These are phyloP conservation scores for Globisporangium echinulatum DNA, from an alignment of 352 stramenopile species.

Conservation along the genomic window DNA sequence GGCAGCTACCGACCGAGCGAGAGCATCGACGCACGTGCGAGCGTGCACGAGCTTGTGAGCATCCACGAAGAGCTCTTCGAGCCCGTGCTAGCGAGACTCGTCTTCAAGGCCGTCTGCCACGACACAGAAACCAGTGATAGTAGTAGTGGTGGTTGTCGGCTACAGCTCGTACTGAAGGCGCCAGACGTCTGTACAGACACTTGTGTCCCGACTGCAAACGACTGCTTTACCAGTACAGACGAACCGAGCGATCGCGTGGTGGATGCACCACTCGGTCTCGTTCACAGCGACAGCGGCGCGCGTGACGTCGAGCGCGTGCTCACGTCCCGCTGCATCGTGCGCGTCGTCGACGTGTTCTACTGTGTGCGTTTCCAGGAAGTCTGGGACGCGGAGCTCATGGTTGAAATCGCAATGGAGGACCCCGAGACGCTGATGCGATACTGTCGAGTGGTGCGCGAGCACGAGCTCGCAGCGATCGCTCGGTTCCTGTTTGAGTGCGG, in stretches of 20 bases:
- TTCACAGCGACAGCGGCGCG: too few relatives aligned
- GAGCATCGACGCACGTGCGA: slow-evolving; percentile 14
- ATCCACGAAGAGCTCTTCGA: slow-evolving; percentile 52
- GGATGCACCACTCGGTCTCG: too few relatives aligned
- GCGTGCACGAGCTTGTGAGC: slow-evolving; percentile 22
- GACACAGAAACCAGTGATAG: not conserved
- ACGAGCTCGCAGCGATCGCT: slow-evolving; percentile 26
- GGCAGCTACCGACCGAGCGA: slow-evolving; percentile 49
- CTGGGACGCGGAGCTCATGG: slow-evolving; percentile 53
- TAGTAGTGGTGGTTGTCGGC: not conserved
- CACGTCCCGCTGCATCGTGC: not conserved
- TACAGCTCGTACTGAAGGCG: slow-evolving; percentile 37
- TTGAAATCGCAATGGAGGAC: slow-evolving; percentile 51
- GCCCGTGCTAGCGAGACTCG: slow-evolving; percentile 29
- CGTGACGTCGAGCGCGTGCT: too few relatives aligned
- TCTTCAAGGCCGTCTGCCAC: slow-evolving; percentile 7
- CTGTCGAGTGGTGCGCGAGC: slow-evolving; percentile 23
- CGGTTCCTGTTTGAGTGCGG: slow-evolving; percentile 20
- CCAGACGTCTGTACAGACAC: too few relatives aligned
- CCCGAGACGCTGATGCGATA: slow-evolving; percentile 32
- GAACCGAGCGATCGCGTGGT: too few relatives aligned
- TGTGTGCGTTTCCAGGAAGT: slow-evolving; percentile 32
- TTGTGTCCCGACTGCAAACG: too few relatives aligned
- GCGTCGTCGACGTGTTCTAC: not conserved
- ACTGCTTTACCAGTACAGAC: too few relatives aligned